These are phyloP conservation scores for Pestalotiopsis fici DNA, from an alignment of 2,329 filamentous ascomycete species.

Conservation along the genomic window DNA sequence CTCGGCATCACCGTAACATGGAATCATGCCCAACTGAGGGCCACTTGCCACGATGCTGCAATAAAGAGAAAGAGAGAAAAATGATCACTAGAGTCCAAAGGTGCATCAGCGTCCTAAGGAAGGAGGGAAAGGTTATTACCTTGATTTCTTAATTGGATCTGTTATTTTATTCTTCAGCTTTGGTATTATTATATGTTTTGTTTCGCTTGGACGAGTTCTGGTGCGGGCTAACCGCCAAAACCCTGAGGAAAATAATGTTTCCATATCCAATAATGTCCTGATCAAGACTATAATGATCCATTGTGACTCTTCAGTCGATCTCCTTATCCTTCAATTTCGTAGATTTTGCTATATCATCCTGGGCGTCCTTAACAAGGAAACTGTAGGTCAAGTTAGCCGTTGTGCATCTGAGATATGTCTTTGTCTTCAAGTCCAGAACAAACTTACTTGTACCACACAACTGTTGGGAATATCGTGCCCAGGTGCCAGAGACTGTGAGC, in stretches of 20 bases:
- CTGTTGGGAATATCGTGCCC: slow-evolving; percentile 83
- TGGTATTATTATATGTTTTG: not conserved
- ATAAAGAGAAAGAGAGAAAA: too few species aligned
- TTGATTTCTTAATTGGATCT: too few species aligned
- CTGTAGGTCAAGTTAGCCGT: slow-evolving; percentile 42
- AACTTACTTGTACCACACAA: slow-evolving; percentile 93
- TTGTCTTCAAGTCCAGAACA: not conserved
- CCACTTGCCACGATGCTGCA: not conserved
- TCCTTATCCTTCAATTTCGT: slow-evolving; percentile 9
- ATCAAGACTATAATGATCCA: not conserved
- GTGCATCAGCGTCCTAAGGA: not conserved
- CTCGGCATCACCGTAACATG: not conserved
- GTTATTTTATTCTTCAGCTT: not conserved
- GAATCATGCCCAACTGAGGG: not conserved
- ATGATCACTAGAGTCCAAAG: too few species aligned
- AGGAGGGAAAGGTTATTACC: too few species aligned
- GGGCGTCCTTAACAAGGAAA: slow-evolving; percentile 83
- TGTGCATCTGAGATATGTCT: slow-evolving; percentile 11
- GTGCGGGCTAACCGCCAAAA: not conserved
- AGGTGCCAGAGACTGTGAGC: slow-evolving; percentile 96
- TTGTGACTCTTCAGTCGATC: not conserved
- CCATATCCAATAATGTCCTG: not conserved
- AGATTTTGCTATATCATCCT: slow-evolving; percentile 69
- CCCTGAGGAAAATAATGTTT: not conserved
- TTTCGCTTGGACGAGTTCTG: not conserved